Conservation (phyloP, 2,329 filamentous ascomycete species). For the Lasiodiplodia hormozganensis region DNA sequence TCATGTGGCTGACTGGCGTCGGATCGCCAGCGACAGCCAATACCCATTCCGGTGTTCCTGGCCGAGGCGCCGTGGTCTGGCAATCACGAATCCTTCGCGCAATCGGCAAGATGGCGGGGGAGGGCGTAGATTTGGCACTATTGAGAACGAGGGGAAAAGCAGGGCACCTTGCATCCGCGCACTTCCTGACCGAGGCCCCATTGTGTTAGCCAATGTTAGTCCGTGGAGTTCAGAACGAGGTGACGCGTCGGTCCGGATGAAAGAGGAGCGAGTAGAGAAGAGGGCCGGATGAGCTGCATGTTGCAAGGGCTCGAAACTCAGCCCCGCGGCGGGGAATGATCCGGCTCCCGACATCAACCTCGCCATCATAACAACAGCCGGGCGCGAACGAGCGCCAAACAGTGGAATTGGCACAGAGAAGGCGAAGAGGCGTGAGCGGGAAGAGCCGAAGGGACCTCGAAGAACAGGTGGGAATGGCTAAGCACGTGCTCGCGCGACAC, state of each 20-base stretch:
- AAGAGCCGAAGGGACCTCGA: not conserved
- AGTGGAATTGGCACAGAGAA: not conserved
- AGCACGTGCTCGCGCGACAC: not conserved
- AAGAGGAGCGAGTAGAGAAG: not conserved
- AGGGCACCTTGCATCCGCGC: not conserved
- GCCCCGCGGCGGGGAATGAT: not conserved
- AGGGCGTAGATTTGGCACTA: not conserved
- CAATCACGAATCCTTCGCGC: not conserved
- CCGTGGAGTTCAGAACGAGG: too few relatives aligned
- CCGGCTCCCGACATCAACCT: not conserved
- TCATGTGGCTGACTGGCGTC: conserved; percentile 13
- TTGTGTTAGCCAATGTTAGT: too few relatives aligned
- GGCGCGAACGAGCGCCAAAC: not conserved
- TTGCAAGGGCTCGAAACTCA: not conserved
- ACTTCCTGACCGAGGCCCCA: not conserved
- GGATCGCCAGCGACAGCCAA: not conserved
- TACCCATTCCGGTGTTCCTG: conserved; percentile 3
- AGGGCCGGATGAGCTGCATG: not conserved
- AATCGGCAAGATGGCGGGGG: conserved; percentile 5
- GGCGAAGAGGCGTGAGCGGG: not conserved
- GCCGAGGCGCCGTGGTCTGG: not conserved
- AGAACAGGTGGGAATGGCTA: not conserved
- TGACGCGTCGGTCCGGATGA: not conserved
- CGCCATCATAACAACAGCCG: not conserved
- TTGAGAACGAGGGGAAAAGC: not conserved